Percentiles rank a stretch among this genome's conserved stretches.
Evolutionary conservation across 2,329 filamentous ascomycete species (phyloP).

Genomic region (Alternaria arbusti): DNA sequence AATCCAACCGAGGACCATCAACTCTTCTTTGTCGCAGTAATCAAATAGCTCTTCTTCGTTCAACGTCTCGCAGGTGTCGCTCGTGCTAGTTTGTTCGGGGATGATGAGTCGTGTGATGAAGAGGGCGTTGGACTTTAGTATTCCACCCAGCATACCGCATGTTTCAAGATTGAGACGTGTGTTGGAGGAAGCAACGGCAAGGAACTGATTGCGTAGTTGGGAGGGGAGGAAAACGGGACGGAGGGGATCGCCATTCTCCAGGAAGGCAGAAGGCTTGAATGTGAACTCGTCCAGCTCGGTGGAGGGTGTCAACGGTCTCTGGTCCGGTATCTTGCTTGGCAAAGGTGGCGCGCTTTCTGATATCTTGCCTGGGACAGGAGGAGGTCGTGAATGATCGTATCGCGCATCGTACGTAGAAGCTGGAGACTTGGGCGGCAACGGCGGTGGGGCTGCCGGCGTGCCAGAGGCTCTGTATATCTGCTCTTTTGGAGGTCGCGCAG

Average conservation of each 20-base stretch:
- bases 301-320: conserved; percentile 41
- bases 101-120: conserved; percentile 90
- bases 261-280: conserved; percentile 83
- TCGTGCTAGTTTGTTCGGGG: conserved; percentile 86
- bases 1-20: conserved; percentile 94
- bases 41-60: conserved; percentile 87
- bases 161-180: conserved; percentile 86
- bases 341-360: conserved; percentile 36
- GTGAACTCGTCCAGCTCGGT: conserved; percentile 69
- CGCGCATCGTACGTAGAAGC: conserved; percentile 21
- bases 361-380: conserved; percentile 39
- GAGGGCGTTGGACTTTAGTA: conserved; percentile 87
- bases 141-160: conserved; percentile 92
- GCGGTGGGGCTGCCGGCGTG: conserved; percentile 30
- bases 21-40: conserved; percentile 82
- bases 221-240: conserved; percentile 87
- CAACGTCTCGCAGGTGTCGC: conserved; percentile 92
- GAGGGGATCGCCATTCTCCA: conserved; percentile 87
- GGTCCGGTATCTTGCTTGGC: conserved; percentile 41
- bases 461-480: conserved; percentile 34
- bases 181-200: conserved; percentile 76
- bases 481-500: conserved; percentile 49
- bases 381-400: conserved; percentile 24
- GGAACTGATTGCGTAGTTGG: conserved; percentile 74
- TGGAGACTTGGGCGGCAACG: conserved; percentile 37